A percentile compares a stretch with the other conserved stretches of the same genome.
phyloP scores from a whole-genome alignment of 345 rosid genomes.

The Gynandropsis gynandra region DNA sequence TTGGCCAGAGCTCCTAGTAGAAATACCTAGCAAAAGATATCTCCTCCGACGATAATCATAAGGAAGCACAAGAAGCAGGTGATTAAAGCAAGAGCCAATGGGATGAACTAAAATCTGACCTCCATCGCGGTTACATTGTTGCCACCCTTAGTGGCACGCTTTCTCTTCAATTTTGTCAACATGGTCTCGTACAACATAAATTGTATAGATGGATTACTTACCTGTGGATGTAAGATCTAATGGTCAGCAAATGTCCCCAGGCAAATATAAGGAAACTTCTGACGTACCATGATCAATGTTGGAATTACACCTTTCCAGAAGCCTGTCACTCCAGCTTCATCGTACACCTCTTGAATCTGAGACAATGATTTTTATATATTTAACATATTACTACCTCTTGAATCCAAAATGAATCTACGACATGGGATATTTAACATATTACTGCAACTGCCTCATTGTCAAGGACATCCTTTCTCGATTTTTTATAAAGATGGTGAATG shows the following conservation, averaged over 20 bases:
- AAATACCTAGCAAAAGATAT: conserved; percentile 49
- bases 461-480: neutral
- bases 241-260: neutral
- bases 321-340: conserved; percentile 79
- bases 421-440: conserved; percentile 11
- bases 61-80: neutral
- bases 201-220: conserved; percentile 95
- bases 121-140: conserved; percentile 61
- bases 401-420: too few relatives aligned
- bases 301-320: conserved; percentile 97
- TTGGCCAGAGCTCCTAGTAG: conserved; percentile 95
- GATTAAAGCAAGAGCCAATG: conserved; percentile 4
- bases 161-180: conserved; percentile 74
- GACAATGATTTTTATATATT: conserved; percentile 17
- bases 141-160: conserved; percentile 44
- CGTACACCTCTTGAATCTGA: conserved; percentile 82
- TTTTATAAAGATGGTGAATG: neutral
- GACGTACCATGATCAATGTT: conserved; percentile 84
- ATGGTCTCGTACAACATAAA: conserved; percentile 95
- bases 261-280: conserved; percentile 25
- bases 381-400: conserved; percentile 11
- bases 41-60: too few relatives aligned
- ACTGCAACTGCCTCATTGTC: conserved; percentile 1
- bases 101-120: conserved; percentile 33
- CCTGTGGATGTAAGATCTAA: conserved; percentile 36